Conservation (phyloP, 164 flowering plant species). For the Cinnamomum micranthum region DNA sequence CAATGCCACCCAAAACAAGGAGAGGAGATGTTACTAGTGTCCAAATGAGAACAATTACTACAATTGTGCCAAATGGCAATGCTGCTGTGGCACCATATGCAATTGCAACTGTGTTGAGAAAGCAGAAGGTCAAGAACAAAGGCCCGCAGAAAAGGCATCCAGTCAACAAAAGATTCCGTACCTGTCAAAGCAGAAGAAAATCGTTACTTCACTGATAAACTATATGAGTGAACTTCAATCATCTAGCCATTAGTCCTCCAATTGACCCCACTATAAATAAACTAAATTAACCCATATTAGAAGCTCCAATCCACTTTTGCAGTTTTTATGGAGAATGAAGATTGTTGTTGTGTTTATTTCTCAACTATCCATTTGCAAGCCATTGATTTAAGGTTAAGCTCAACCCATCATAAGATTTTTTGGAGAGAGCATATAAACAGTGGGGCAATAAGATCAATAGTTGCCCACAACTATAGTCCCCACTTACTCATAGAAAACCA, state of each 20-base stretch:
- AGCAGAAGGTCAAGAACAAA: slow-evolving; percentile 38
- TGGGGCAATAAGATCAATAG: no score
- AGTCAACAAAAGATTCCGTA: slow-evolving; percentile 36
- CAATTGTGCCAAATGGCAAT: slow-evolving; percentile 39
- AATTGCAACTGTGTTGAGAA: slow-evolving; percentile 41
- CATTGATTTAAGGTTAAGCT: no score
- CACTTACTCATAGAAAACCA: no score
- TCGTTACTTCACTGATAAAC: neutral
- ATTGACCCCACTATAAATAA: no score
- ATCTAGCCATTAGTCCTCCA: neutral
- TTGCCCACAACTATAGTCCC: no score
- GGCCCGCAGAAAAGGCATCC: slow-evolving; percentile 46
- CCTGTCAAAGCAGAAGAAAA: slow-evolving; percentile 19
- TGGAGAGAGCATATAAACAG: no score
- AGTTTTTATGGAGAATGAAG: no score
- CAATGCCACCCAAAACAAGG: slow-evolving; percentile 44
- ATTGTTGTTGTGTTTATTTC: no score
- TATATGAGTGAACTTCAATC: neutral
- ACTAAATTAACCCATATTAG: no score
- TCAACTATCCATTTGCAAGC: no score
- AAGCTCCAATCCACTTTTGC: no score
- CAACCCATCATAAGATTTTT: no score
- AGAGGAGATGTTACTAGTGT: slow-evolving; percentile 38
- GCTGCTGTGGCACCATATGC: slow-evolving; percentile 43
- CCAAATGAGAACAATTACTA: slow-evolving; percentile 43